Evolutionary conservation across 805 yeast species (phyloP), one percentile per base, ranked within the genome.

Genomic region (Starmera pachycereana): DNA sequence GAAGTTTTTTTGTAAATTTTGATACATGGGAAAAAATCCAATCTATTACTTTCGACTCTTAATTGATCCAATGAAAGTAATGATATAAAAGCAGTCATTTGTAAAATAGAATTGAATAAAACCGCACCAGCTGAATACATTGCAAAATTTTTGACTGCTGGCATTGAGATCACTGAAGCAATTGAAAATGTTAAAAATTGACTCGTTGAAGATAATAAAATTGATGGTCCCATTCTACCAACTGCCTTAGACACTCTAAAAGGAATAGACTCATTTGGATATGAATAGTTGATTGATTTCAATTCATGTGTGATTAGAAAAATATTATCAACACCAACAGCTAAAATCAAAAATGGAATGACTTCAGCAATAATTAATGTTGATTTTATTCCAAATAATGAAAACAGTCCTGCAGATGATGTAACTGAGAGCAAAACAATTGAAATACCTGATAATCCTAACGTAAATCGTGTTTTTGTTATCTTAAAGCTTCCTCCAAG

Each of bases 361-460:
- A 90, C 98, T 57, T 92, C 97, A 3, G 97, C 97, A 42, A 90
- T 87, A 47, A 90, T 89, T 34, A 90, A 65, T 0, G 97, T 90
- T 0, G 95, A 84, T 52, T 84, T 86, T 37, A 89, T 61, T 0
- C 92, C 94, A n/a, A 83, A 43, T 6, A 73, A 51, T 11, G 92
- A 74, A 60, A 86, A 83, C 5, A 87, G 49, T 0, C 97, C 97
- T 0, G 88, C 85, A 0, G 97, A 77, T 1, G 95, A 72, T 1
- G 75, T 58, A 1, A 90, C 95, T 0, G 96, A 88, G 9, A 86
- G 58, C 19, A 86, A 60, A 12, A 92, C 96, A 32, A 89, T 82
- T 6, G 76, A 42, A 19, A 90, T 84, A 1, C 97, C 98, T n/a
- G 80, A 69, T 32, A 86, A 61, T 0, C 96, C 97, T 18, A 90